These are phyloP conservation scores for Boletus patriciae DNA, from an alignment of 768 basidiomycete species.

Conservation along the genomic window DNA sequence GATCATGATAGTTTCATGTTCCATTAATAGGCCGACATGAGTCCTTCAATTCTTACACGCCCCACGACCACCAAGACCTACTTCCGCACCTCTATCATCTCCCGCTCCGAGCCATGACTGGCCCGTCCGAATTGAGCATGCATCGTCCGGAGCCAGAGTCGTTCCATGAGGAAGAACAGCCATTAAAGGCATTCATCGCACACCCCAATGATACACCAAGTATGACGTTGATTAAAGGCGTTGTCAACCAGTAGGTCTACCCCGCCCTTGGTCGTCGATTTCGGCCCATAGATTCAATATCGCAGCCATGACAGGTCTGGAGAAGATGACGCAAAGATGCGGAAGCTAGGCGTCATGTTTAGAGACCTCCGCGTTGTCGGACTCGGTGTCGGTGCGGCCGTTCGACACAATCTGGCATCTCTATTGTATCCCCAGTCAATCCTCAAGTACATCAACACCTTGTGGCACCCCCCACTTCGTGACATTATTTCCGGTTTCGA, in stretches of 20 bases:
- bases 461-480: slow-evolving; percentile 61
- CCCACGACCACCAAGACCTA: too few species aligned
- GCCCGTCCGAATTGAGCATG: neutral
- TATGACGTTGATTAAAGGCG: slow-evolving; percentile 15
- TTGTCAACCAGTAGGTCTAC: slow-evolving; percentile 14
- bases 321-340: slow-evolving; percentile 32
- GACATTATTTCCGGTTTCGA: slow-evolving; percentile 64
- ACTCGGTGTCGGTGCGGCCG: slow-evolving; percentile 41
- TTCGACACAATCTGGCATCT: slow-evolving; percentile 54
- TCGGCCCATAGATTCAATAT: too few species aligned
- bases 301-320: slow-evolving; percentile 28
- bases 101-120: neutral
- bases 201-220: neutral
- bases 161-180: neutral
- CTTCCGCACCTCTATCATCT: too few species aligned
- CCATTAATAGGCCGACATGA: too few species aligned
- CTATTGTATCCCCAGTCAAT: slow-evolving; percentile 47
- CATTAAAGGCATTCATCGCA: neutral
- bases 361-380: slow-evolving; percentile 54
- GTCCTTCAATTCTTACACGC: too few species aligned
- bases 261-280: neutral
- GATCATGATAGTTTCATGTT: too few species aligned
- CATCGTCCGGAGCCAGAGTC: neutral
- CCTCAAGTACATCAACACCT: slow-evolving; percentile 38
- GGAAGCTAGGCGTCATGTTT: slow-evolving; percentile 53